Base-by-base conservation (phyloP, 2,329 filamentous ascomycete genomes). In the Apiospora aurea region DNA sequence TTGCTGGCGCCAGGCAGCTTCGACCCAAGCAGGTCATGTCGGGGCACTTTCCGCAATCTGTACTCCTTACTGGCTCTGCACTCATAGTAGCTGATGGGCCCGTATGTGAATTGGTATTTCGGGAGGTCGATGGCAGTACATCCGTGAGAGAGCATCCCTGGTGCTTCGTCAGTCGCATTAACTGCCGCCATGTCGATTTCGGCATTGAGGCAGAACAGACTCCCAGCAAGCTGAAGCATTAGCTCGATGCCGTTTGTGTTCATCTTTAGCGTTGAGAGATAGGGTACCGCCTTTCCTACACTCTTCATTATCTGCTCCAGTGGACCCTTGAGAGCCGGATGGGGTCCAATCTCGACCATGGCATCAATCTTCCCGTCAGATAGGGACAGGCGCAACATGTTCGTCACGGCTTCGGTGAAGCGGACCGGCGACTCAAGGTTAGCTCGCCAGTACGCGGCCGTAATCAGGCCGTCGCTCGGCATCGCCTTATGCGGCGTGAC, bases 401-500 rank as follows among this genome's bases (percentile, higher is more conserved):
- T 38, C 1, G 41, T 2, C 5, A 74, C 29, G 1, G 74, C 73
- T 3, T 74, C 66, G 6, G 69, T 51, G 47, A 75, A 75, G 1
- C 67, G 53, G 2, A 75, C 74, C 0, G 75, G 73, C 0, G 71
- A 73, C 34, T 74, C 74, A 0, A 75, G 71, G 38, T 75, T 75
- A 4, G 53, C 53, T 10, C 73, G 41, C 75, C 74, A 76, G 41
- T 76, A 75, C 2, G 29, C 34, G 1, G 70, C 46, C 4, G 41
- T 68, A 10, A 68, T 61, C 8, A 38, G 29, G 29, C 53, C 53
- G 29, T 61, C 53, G 29, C 53, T 61, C 18, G 53, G 29, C 53
- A 61, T 61, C 7, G 53, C 29, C 16, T 61, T 61, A 7, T 61
- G 53, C 3, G 53, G 53, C 8, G 53, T 68, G n/a, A 68, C 66